Percentiles rank a stretch among this genome's conserved stretches.
phyloP scores from a whole-genome alignment of 2,329 filamentous ascomycete genomes.

The Aspergillus fumigatus region DNA sequence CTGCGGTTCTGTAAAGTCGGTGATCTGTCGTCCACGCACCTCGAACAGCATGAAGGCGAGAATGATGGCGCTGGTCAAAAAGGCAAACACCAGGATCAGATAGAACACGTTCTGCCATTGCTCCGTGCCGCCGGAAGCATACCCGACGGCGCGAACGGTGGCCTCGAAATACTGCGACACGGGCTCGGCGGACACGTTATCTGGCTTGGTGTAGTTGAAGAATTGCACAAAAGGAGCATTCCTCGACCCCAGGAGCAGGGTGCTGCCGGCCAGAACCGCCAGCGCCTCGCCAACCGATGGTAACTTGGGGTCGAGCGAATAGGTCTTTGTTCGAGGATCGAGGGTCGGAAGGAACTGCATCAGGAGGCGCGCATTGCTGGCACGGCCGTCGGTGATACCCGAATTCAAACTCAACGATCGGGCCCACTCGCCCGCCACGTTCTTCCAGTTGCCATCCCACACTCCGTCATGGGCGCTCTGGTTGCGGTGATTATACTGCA shows the following conservation, averaged over 20 bases:
- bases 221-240: slow-evolving; percentile 58
- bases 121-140: slow-evolving; percentile 61
- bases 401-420: slow-evolving; percentile 53
- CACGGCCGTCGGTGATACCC: slow-evolving; percentile 52
- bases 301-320: slow-evolving; percentile 44
- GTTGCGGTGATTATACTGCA: slow-evolving; percentile 51
- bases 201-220: slow-evolving; percentile 45
- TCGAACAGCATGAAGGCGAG: slow-evolving; percentile 59
- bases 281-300: slow-evolving; percentile 72
- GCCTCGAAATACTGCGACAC: slow-evolving; percentile 60
- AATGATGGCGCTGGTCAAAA: slow-evolving; percentile 63
- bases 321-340: slow-evolving; percentile 22
- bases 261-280: slow-evolving; percentile 64
- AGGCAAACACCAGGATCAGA: slow-evolving; percentile 60
- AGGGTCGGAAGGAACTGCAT: slow-evolving; percentile 50
- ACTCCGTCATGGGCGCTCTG: slow-evolving; percentile 22
- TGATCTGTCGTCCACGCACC: slow-evolving; percentile 57
- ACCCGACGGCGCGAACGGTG: slow-evolving; percentile 60
- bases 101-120: slow-evolving; percentile 65
- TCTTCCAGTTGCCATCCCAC: slow-evolving; percentile 50
- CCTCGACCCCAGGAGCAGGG: slow-evolving; percentile 57
- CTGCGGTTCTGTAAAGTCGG: slow-evolving; percentile 72
- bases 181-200: slow-evolving; percentile 29
- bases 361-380: slow-evolving; percentile 56
- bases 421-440: slow-evolving; percentile 53